Evolutionary conservation across 2,329 filamentous ascomycete species (phyloP).

Genomic region (Hypoxylon sp.): DNA sequence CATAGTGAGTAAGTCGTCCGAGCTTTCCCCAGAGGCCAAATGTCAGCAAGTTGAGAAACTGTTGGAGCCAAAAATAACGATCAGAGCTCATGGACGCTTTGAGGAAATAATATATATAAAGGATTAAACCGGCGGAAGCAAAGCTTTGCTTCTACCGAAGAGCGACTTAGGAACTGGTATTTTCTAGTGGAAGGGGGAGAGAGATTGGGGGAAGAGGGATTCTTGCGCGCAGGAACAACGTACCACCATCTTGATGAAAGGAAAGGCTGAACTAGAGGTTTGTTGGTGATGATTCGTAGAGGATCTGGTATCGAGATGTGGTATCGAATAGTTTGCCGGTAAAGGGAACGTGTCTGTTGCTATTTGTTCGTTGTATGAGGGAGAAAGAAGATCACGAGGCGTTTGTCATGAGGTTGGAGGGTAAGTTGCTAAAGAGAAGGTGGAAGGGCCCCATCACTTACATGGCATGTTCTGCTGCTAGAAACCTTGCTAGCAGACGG

Average conservation of each 20-base stretch:
- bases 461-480: conserved; percentile 1
- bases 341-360: conserved; percentile 4
- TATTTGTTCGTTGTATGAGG: conserved; percentile 18
- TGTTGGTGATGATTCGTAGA: conserved; percentile 14
- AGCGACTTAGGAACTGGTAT: conserved; percentile 4
- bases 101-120: conserved; percentile 14
- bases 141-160: conserved; percentile 16
- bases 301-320: not conserved
- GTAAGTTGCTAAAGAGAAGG: conserved; percentile 23
- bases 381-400: conserved; percentile 35
- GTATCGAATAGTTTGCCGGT: conserved; percentile 21
- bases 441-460: conserved; percentile 14
- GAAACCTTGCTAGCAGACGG: conserved; percentile 15
- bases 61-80: conserved; percentile 43
- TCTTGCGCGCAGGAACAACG: conserved; percentile 33
- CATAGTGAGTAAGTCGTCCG: conserved; percentile 92
- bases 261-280: not conserved
- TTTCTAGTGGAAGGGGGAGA: conserved; percentile 13
- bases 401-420: conserved; percentile 30
- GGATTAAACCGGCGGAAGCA: conserved; percentile 2
- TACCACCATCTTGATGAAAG: conserved; percentile 40
- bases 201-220: conserved; percentile 2
- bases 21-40: conserved; percentile 82
- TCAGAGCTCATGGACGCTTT: conserved; percentile 58
- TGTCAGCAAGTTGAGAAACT: conserved; percentile 77